Evolutionary conservation across 257 asterid species (phyloP).

Genomic region (Lantana camara): DNA sequence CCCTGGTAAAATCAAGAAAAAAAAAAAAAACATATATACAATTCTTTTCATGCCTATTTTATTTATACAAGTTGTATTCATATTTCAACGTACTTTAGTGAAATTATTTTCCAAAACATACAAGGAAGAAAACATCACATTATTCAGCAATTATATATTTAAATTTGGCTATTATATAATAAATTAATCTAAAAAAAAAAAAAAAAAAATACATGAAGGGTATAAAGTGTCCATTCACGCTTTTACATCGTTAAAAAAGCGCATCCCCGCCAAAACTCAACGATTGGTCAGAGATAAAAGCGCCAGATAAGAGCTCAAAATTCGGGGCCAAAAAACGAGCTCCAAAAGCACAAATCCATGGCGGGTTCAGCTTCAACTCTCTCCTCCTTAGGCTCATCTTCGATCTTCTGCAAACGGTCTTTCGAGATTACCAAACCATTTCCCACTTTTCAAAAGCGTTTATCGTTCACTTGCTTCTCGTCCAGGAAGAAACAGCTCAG

Average conservation of each 20-base stretch:
- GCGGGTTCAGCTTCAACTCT: slow-evolving; percentile 47
- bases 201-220: no score
- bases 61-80: no score
- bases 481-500: slow-evolving; percentile 78
- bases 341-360: slow-evolving; percentile 32
- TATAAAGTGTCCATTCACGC: no score
- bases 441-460: slow-evolving; percentile 35
- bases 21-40: no score
- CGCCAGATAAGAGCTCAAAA: slow-evolving; percentile 35
- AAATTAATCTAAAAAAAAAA: no score
- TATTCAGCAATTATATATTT: no score
- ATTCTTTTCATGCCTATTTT: no score
- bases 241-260: background rate
- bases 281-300: slow-evolving; percentile 3
- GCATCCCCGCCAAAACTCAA: background rate
- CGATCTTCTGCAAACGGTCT: slow-evolving; percentile 30
- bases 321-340: slow-evolving; percentile 15
- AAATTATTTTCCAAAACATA: no score
- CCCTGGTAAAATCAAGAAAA: no score
- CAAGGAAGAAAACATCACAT: no score
- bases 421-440: slow-evolving; percentile 25
- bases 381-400: slow-evolving; percentile 31
- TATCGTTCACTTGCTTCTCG: slow-evolving; percentile 61
- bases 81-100: no score
- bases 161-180: no score